Base-by-base conservation (phyloP, 2,329 filamentous ascomycete genomes). In the Colletotrichum chrysophilum region DNA sequence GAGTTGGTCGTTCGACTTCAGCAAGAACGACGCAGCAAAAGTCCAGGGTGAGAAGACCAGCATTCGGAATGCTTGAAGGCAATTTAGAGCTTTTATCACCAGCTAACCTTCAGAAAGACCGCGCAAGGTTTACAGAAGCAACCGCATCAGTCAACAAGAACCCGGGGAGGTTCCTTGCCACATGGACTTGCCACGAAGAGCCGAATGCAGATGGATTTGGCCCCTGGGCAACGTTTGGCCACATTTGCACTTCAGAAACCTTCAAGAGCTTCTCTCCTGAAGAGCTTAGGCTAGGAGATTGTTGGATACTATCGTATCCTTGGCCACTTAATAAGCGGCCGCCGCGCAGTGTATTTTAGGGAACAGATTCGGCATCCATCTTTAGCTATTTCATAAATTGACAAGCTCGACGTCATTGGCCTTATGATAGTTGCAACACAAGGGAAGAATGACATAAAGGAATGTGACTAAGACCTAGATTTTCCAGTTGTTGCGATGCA, bases 191-290 rank as follows among this genome's bases (percentile, higher is more conserved):
- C 7, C 62, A 65, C 8, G 36, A 65, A 21, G 2, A 65, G 24
- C 14, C 24, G 10, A 1, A 18, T 9, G 2, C 3, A 2, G 9
- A 18, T 3, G 13, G 14, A 10, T 12, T 4, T 7, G 7, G 2
- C 21, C 9, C 0, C 12, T n/a, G 8, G 21, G 21, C 12, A 1
- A 65, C 36, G 21, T 32, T 66, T 66, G 26, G 21, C n/a, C 1
- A 65, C 36, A 32, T 66, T 52, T 66, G 62, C n/a, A 18, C 36
- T 48, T 52, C 62, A 3, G 24, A 30, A n/a, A 32, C 16, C 24
- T 30, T 48, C 3, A 13, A 10, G 21, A 8, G 1, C 16, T 52
- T 66, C 5, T 52, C 62, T 9, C 62, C 36, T 21, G 62, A 66
- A 21, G 62, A 66, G 62, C 18, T 66, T 16, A 52, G 24, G 16